These are phyloP conservation scores for Eutrema japonicum DNA, from an alignment of 345 rosid species.

Conservation along the genomic window DNA sequence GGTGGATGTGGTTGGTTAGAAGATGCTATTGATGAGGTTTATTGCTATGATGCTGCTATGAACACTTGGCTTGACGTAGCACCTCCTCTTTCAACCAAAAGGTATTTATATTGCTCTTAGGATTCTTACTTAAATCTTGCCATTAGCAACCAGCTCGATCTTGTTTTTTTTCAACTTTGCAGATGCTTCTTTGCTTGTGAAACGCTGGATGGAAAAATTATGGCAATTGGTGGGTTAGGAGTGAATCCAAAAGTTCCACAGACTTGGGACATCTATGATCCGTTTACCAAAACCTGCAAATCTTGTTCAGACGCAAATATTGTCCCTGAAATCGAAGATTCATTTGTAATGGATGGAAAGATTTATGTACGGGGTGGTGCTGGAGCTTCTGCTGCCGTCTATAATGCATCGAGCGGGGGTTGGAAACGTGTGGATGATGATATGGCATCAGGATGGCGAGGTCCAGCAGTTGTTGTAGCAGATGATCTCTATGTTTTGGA, in stretches of 20 bases:
- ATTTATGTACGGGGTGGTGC: conserved; percentile 56
- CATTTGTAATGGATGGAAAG: conserved; percentile 68
- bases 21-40: conserved; percentile 63
- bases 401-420: conserved; percentile 52
- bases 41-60: conserved; percentile 63
- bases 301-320: conserved; percentile 48
- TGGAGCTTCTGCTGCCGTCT: conserved; percentile 49
- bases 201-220: conserved; percentile 61
- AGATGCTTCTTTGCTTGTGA: conserved; percentile 85
- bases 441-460: conserved; percentile 76
- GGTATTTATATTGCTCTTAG: conserved; percentile 47
- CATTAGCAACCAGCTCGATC: conserved; percentile 1
- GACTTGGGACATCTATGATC: conserved; percentile 75
- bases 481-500: conserved; percentile 74
- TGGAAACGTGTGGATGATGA: conserved; percentile 73
- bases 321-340: conserved; percentile 64
- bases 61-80: conserved; percentile 56
- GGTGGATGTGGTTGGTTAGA: conserved; percentile 86
- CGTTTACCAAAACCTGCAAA: conserved; percentile 51
- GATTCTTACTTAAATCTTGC: conserved; percentile 7
- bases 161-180: conserved; percentile 12
- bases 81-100: conserved; percentile 60
- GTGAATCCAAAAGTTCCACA: conserved; percentile 49
- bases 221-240: conserved; percentile 76
- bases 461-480: conserved; percentile 74